Evolutionary conservation across 2,329 filamentous ascomycete species (phyloP), one percentile per base, ranked within the genome.

Genomic region (Gaeumannomyces tritici): DNA sequence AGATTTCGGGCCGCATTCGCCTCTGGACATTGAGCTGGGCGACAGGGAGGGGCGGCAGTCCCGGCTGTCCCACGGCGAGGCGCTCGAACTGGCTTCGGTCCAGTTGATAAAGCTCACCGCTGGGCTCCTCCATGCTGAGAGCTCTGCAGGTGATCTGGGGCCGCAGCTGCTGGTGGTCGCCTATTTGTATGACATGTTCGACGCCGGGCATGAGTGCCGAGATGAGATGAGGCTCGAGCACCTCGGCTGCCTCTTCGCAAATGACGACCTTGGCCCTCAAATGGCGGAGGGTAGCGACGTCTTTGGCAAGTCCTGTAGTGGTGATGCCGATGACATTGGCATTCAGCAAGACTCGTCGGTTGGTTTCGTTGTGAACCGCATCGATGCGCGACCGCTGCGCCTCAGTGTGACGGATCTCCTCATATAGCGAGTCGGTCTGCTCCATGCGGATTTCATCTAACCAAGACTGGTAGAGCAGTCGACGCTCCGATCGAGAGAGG

Each of bases 221-320:
- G 1, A 89, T 69, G 3, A 83, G 74, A 63, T 89, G 86, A 0
- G 83, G 77, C 69, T 90, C 88, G 35, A 89, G 74, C 0, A 90
- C 83, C 65, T 90, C 87, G 0, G 82, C 87, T 1, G 87, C 87
- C 67, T 90, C 87, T 69, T 90, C 87, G 42, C 83, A 88, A 1
- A 90, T 69, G 21, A 90, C 70, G 0, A 88, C 79, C 64, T 87
- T 87, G 35, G 75, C 73, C 8, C 72, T 68, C 1, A 87, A 64
- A 9, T 76, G 75, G 9, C 78, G 75, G 0, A 89, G 73, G 1
- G 82, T 65, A 0, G 76, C 70, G 0, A 84, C 70, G 21, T 83
- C 79, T 26, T 74, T 72, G 0, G 85, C 85, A 2, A 88, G 72
- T 0, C 84, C 84, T 0, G 80, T 83, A 0, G 85, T 88, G 0